Evolutionary conservation across 805 yeast species (phyloP).

Genomic region (Cyberlindnera mrakii): DNA sequence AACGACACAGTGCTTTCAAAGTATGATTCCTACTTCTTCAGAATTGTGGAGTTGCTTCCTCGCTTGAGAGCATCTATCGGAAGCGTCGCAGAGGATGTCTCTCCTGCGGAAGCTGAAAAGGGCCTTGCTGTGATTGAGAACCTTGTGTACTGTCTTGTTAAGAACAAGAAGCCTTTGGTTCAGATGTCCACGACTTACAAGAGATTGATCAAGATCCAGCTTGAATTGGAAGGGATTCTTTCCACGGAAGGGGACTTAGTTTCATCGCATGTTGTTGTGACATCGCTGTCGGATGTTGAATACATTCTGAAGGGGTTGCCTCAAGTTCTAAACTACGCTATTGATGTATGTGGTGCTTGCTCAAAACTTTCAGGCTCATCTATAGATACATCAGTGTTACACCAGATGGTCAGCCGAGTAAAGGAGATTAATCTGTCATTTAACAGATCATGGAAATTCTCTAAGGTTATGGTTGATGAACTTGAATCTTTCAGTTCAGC

Average conservation of each 20-base stretch:
- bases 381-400: conserved; percentile 17
- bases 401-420: conserved; percentile 11
- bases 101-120: conserved; percentile 64
- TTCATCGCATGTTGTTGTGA: conserved; percentile 11
- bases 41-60: conserved; percentile 75
- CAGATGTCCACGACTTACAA: conserved; percentile 21
- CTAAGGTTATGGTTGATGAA: conserved; percentile 9
- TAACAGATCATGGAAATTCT: conserved; percentile 13
- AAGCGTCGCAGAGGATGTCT: conserved; percentile 64
- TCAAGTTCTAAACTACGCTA: conserved; percentile 27
- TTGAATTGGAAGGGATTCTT: conserved; percentile 19
- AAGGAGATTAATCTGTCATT: conserved; percentile 8
- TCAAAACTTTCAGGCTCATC: conserved; percentile 9
- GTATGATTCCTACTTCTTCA: conserved; percentile 53
- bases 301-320: conserved; percentile 28
- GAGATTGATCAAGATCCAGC: conserved; percentile 16
- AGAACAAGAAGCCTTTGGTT: conserved; percentile 42
- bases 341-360: conserved; percentile 16
- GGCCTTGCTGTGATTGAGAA: conserved; percentile 77
- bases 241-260: conserved; percentile 12
- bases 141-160: conserved; percentile 50
- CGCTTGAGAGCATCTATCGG: conserved; percentile 62
- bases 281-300: conserved; percentile 8
- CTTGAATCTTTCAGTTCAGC: conserved; percentile 18
- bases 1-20: conserved; percentile 31